A percentile compares a stretch with the other conserved stretches of the same genome.
These are phyloP conservation scores for Ogataea haglerorum DNA, from an alignment of 805 yeast genomes.

Conservation along the genomic window DNA sequence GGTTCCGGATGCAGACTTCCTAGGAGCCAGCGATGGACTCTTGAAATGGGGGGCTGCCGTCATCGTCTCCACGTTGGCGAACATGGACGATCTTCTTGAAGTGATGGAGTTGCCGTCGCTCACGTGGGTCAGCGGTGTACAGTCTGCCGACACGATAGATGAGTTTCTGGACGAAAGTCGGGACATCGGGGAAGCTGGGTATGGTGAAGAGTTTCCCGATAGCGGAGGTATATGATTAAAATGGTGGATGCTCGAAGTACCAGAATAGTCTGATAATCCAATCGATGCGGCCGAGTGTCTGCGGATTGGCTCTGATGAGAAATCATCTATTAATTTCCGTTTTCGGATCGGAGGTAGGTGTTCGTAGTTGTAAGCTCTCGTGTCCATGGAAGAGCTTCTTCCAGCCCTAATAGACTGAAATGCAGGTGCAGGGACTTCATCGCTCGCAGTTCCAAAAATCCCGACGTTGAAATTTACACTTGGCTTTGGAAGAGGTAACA, in stretches of 20 bases:
- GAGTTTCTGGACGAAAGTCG: constrained; percentile 32
- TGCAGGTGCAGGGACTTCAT: constrained; percentile 11
- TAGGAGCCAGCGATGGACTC: constrained; percentile 24
- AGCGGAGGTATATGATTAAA: constrained; percentile 4
- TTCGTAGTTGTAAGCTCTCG: constrained; percentile 13
- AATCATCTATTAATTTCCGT: constrained; percentile 27
- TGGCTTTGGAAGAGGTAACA: constrained; percentile 5
- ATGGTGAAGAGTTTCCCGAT: constrained; percentile 22
- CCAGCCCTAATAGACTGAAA: constrained; percentile 17
- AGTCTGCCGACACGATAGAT: constrained; percentile 31
- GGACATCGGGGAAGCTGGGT: constrained; percentile 31
- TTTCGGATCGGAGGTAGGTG: constrained; percentile 25
- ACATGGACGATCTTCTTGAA: constrained; percentile 30
- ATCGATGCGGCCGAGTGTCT: constrained; percentile 35
- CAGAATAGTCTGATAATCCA: constrained; percentile 4
- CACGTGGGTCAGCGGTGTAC: constrained; percentile 27
- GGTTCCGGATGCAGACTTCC: constrained; percentile 25
- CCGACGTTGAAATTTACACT: constrained; percentile 20
- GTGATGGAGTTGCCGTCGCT: constrained; percentile 22
- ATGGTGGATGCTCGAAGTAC: constrained; percentile 2
- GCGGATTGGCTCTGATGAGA: constrained; percentile 22
- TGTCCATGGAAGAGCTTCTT: constrained; percentile 26
- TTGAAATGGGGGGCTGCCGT: constrained; percentile 14
- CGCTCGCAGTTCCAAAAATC: constrained; percentile 12
- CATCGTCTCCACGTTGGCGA: constrained; percentile 13